A percentile compares a stretch with the other conserved stretches of the same genome.
Evolutionary conservation across 2,329 filamentous ascomycete genomes (phyloP).

Genomic region (Chalara sp.): DNA sequence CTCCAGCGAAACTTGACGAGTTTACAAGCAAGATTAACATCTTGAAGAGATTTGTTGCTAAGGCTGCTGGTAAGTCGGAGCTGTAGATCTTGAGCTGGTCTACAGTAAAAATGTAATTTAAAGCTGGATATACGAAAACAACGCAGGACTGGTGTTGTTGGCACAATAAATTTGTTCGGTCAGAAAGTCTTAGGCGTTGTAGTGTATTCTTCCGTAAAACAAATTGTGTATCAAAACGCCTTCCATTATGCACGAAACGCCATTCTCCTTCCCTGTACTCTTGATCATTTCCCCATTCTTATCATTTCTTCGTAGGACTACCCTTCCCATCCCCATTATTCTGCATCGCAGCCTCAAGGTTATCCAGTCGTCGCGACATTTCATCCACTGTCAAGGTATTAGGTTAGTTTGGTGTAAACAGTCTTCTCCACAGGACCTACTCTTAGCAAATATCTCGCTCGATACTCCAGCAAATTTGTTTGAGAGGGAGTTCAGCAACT

Average conservation of each 20-base stretch:
- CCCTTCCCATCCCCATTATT: conserved; percentile 18
- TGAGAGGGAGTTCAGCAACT: conserved; percentile 76
- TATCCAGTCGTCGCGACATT: conserved; percentile 82
- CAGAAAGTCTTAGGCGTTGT: neutral
- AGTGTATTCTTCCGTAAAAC: too few species aligned
- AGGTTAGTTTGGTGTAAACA: neutral
- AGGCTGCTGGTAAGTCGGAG: conserved; percentile 55
- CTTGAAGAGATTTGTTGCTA: conserved; percentile 66
- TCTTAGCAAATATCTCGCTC: conserved; percentile 81
- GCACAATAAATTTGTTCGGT: neutral
- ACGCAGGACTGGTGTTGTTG: neutral
- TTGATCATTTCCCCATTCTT: neutral
- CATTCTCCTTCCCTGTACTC: neutral
- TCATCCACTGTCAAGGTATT: conserved; percentile 68
- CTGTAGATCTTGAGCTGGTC: conserved; percentile 24
- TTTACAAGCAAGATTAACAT: conserved; percentile 83
- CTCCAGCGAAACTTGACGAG: conserved; percentile 82
- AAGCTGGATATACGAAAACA: neutral
- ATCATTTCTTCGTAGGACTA: conserved; percentile 19
- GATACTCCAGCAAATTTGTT: conserved; percentile 82
- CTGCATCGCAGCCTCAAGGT: conserved; percentile 44
- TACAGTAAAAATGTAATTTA: neutral
- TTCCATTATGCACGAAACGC: neutral
- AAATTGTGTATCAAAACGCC: neutral
- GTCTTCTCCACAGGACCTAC: conserved; percentile 41